phyloP scores from a whole-genome alignment of 1,284 basidiomycete species.

The Kalmanozyma brasiliensis region DNA sequence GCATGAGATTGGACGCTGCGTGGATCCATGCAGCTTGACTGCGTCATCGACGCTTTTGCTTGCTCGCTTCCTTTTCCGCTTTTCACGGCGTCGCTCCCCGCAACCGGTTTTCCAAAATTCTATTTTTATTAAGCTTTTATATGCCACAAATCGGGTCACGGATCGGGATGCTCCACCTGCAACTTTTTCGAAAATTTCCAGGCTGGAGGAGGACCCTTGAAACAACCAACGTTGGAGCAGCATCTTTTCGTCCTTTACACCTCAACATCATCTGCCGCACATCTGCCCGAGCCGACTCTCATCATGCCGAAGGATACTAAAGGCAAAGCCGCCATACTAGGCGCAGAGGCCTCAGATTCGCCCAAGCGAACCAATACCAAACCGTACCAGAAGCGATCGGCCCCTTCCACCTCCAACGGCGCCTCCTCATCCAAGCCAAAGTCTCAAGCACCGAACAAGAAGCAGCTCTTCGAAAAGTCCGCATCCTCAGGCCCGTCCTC shows the following conservation, averaged over 20 bases:
- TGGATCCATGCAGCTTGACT: slow-evolving; percentile 5
- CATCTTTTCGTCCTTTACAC: not conserved
- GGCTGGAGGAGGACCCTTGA: slow-evolving; percentile 2
- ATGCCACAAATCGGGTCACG: not conserved
- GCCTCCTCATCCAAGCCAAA: slow-evolving; percentile 13
- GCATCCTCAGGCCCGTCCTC: slow-evolving; percentile 5
- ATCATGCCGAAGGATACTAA: slow-evolving; percentile 29
- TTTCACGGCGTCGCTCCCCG: slow-evolving; percentile 2
- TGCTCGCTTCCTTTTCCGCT: not conserved
- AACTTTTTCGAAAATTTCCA: not conserved
- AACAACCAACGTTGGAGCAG: not conserved
- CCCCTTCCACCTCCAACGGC: slow-evolving; percentile 5
- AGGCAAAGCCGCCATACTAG: slow-evolving; percentile 19
- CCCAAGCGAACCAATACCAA: slow-evolving; percentile 1
- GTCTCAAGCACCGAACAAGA: slow-evolving; percentile 23
- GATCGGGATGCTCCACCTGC: slow-evolving; percentile 3
- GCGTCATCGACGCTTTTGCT: slow-evolving; percentile 24
- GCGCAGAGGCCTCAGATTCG: slow-evolving; percentile 6
- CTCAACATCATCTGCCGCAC: not conserved
- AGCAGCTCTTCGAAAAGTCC: slow-evolving; percentile 25
- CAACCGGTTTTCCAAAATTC: not conserved
- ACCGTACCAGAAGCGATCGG: slow-evolving; percentile 24
- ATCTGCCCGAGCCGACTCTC: not conserved
- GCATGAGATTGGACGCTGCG: not conserved
- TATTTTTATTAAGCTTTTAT: not conserved